These are phyloP conservation scores for Primulina tabacum DNA, from an alignment of 257 asterid genomes.

Conservation along the genomic window DNA sequence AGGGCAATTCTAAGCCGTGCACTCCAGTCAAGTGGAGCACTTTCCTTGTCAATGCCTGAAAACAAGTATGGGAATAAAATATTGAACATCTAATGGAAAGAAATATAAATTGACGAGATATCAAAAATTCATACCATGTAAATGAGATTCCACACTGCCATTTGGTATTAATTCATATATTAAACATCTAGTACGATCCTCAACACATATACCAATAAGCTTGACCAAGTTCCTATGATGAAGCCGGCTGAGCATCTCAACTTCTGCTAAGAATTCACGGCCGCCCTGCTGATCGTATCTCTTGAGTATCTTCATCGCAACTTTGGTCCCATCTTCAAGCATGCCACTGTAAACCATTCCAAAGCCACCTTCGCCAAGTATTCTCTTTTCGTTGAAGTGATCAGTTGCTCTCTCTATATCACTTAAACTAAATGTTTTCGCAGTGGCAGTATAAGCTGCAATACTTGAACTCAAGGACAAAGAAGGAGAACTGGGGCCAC, in stretches of 20 bases:
- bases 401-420: conserved; percentile 84
- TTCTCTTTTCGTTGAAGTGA: conserved; percentile 62
- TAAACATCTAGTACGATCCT: conserved; percentile 76
- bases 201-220: conserved; percentile 80
- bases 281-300: conserved; percentile 89
- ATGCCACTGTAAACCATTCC: conserved; percentile 85
- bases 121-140: conserved; percentile 58
- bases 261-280: conserved; percentile 93
- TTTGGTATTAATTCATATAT: conserved; percentile 75
- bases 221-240: conserved; percentile 90
- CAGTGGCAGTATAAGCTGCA: conserved; percentile 72
- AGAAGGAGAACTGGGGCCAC: conserved; percentile 66
- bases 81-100: not conserved
- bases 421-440: conserved; percentile 57
- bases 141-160: conserved; percentile 91
- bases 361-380: conserved; percentile 95
- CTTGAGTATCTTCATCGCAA: conserved; percentile 84
- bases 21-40: conserved; percentile 81
- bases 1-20: conserved; percentile 87
- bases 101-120: not conserved
- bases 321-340: conserved; percentile 72
- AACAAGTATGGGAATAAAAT: conserved; percentile 16
- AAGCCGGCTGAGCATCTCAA: conserved; percentile 95
- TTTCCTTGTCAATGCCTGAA: conserved; percentile 69
- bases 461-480: conserved; percentile 79